These are phyloP conservation scores for Eimeria brunetti DNA, from an alignment of 169 alveolate genomes.

Conservation along the genomic window DNA sequence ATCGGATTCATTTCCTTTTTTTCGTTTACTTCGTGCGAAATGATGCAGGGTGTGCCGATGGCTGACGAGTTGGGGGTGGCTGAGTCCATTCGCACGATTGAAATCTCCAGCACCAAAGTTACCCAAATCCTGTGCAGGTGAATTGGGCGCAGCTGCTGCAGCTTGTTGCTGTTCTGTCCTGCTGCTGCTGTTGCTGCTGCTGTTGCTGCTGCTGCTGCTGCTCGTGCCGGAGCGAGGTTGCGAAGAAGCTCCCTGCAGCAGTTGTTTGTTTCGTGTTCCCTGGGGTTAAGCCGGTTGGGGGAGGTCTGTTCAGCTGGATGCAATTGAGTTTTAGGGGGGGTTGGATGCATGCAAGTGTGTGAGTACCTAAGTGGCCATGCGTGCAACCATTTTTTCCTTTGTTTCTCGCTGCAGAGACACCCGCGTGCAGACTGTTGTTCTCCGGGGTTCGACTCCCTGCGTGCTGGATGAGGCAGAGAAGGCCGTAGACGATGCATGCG, in stretches of 20 bases:
- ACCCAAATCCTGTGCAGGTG: slow-evolving; percentile 76
- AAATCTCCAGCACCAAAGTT: slow-evolving; percentile 96
- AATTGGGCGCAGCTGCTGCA: not conserved
- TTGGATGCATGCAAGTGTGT: not conserved
- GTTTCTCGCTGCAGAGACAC: slow-evolving; percentile 65
- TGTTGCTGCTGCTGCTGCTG: not conserved
- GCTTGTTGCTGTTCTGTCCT: not conserved
- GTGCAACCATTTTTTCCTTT: not conserved
- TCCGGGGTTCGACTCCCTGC: slow-evolving; percentile 96
- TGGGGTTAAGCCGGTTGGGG: not conserved
- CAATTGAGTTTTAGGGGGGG: not conserved
- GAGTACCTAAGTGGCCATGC: not conserved
- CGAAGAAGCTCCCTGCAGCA: not conserved
- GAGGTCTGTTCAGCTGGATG: not conserved
- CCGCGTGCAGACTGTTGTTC: slow-evolving; percentile 82
- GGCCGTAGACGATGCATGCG: slow-evolving; percentile 98
- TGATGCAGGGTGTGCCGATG: slow-evolving; percentile 89
- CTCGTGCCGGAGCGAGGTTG: not conserved
- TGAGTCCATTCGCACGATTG: slow-evolving; percentile 94
- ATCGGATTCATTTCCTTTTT: too few relatives aligned
- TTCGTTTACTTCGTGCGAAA: not conserved
- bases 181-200: not conserved
- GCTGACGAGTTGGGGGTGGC: slow-evolving; percentile 98
- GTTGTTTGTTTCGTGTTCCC: not conserved
- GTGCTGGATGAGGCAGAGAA: slow-evolving; percentile 99